Base-by-base conservation (phyloP, 306 rosid species). In the Cucurbita maxima region DNA sequence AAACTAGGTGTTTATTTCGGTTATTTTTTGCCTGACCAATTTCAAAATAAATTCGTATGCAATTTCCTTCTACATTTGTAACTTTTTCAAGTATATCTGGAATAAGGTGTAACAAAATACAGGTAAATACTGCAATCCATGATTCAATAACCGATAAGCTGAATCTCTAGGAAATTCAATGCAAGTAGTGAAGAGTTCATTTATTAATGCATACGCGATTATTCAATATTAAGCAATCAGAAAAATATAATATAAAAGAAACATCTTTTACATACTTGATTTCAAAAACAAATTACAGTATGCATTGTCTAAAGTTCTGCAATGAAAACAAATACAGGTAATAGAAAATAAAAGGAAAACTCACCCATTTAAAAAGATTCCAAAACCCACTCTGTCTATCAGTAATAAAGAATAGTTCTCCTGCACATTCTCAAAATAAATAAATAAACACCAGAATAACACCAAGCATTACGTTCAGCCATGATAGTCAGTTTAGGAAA, bases 331-430 rank as follows among this genome's bases (percentile, higher is more conserved):
- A 66, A 54, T 16, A 48, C 69, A 66, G 44, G 73, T 55, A 51
- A 15, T 3, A 78, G 70, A 77, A 63, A 13, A 48, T 20, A 4
- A 30, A 18, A 60, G 16, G 75, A 16, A 54, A 60, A 83, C 59
- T 64, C 86, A 94, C 99, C 97, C 99, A 94, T 89, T 87, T 91
- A 79, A 89, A 85, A 75, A 94, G 80, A 84, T 94, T 94, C 99
- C 99, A 94, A 76, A 85, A 94, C 40, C 99, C 99, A 85, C 76
- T 82, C 55, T 74, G 78, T 59, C 90, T 89, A 79, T 94, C 99
- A 6, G 97, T 87, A 67, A 94, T 80, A 78, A 94, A 91, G 81
- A 83, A 91, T 11, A 94, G 86, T 62, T 91, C 92, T 70, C 99
- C 96, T 94, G 90, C 92, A 85, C 40, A 66, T 47, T 87, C 74